Evolutionary conservation across 345 rosid species (phyloP).

Genomic region (Gossypium sturtianum): DNA sequence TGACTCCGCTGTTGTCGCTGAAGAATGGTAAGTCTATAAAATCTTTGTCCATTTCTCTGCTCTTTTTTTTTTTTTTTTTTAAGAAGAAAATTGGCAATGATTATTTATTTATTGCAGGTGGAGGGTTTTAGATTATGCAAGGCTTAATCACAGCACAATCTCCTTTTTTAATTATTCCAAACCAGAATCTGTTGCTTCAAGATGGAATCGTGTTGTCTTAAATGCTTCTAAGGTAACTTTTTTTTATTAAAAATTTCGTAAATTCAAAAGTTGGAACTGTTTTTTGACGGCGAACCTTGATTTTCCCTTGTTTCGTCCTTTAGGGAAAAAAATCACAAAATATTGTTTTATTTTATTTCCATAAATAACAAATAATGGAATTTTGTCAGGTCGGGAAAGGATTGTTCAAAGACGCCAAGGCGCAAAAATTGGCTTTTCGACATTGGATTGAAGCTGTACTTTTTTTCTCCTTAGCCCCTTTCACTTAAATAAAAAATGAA

Average conservation of each 20-base stretch:
- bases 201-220: constrained; percentile 68
- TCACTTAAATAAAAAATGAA: background rate
- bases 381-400: constrained; percentile 68
- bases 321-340: background rate
- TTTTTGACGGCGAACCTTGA: no score
- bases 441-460: constrained; percentile 61
- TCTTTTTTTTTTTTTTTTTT: no score
- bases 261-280: no score
- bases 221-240: constrained; percentile 74
- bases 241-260: no score
- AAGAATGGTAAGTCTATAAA: constrained; percentile 55
- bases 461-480: background rate
- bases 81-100: no score
- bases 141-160: constrained; percentile 66
- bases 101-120: constrained; percentile 41
- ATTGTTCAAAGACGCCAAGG: constrained; percentile 52
- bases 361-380: background rate
- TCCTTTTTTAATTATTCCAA: constrained; percentile 69
- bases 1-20: constrained; percentile 79
- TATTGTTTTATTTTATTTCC: background rate
- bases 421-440: constrained; percentile 81
- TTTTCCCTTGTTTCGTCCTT: background rate
- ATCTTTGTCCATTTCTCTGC: no score
- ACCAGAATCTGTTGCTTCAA: constrained; percentile 63
- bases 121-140: constrained; percentile 75